phyloP scores from a whole-genome alignment of 1,284 basidiomycete genomes.

The Ustilago crameri region DNA sequence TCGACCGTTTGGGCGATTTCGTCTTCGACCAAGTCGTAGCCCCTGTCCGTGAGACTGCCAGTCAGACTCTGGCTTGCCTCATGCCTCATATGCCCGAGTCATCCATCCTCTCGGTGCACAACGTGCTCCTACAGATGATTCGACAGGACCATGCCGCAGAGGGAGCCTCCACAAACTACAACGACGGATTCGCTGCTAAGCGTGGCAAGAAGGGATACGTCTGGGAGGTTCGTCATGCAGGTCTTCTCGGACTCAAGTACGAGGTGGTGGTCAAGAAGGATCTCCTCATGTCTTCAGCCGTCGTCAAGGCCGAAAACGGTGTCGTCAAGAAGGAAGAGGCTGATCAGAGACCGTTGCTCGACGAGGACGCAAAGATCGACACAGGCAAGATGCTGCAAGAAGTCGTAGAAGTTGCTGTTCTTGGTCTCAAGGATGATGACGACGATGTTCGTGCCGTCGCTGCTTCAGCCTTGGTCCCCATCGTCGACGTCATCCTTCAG shows the following conservation, averaged over 20 bases:
- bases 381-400: conserved; percentile 50
- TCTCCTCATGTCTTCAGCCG: conserved; percentile 72
- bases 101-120: conserved; percentile 82
- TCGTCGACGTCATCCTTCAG: conserved; percentile 82
- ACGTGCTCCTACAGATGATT: conserved; percentile 90
- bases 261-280: conserved; percentile 92
- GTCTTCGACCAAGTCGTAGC: conserved; percentile 97
- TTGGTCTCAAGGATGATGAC: conserved; percentile 86
- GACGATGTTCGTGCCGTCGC: conserved; percentile 98
- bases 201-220: conserved; percentile 74
- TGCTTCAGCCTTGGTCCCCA: conserved; percentile 87
- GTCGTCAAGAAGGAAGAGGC: conserved; percentile 39
- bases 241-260: conserved; percentile 94
- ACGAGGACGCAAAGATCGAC: conserved; percentile 7
- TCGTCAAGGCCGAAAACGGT: conserved; percentile 10
- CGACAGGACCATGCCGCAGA: conserved; percentile 77
- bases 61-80: conserved; percentile 90
- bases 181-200: conserved; percentile 68
- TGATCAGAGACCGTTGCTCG: conserved; percentile 3
- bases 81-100: conserved; percentile 82
- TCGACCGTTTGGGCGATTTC: conserved; percentile 97
- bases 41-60: conserved; percentile 94
- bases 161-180: conserved; percentile 20
- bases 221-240: conserved; percentile 98
- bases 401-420: conserved; percentile 54